A percentile compares a stretch with the other conserved stretches of the same genome.
Conservation (phyloP, 148 eudicot species). For the Amaranthus hypochondriacus region DNA sequence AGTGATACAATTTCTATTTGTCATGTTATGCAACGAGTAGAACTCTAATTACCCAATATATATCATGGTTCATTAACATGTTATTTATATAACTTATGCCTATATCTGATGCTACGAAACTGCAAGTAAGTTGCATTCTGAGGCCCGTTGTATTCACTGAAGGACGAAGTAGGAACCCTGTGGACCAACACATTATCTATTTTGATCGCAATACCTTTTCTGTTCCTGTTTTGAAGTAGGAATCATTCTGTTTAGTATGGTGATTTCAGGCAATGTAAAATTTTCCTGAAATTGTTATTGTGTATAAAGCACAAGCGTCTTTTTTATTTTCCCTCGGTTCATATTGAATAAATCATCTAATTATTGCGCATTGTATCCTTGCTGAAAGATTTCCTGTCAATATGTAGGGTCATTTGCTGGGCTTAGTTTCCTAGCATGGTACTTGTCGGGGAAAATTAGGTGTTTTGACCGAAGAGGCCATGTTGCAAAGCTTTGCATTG, state of each 20-base stretch:
- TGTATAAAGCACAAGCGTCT: not conserved
- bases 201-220: not conserved
- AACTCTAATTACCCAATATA: not conserved
- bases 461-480: constrained; percentile 73
- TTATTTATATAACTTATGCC: not conserved
- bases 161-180: not conserved
- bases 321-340: not conserved
- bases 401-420: constrained; percentile 89
- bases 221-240: not conserved
- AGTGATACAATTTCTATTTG: constrained; percentile 21
- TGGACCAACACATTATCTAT: not conserved
- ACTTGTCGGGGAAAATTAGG: constrained; percentile 65
- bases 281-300: not conserved
- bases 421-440: constrained; percentile 67
- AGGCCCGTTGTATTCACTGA: not conserved
- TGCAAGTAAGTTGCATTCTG: not conserved
- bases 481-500: constrained; percentile 74
- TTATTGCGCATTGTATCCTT: not conserved
- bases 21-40: not conserved
- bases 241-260: not conserved
- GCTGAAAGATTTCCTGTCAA: constrained; percentile 10
- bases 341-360: not conserved
- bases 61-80: not conserved
- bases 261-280: not conserved
- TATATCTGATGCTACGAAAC: not conserved